Evolutionary conservation across 257 asterid species (phyloP).

Genomic region (Nicotiana sylvestris): DNA sequence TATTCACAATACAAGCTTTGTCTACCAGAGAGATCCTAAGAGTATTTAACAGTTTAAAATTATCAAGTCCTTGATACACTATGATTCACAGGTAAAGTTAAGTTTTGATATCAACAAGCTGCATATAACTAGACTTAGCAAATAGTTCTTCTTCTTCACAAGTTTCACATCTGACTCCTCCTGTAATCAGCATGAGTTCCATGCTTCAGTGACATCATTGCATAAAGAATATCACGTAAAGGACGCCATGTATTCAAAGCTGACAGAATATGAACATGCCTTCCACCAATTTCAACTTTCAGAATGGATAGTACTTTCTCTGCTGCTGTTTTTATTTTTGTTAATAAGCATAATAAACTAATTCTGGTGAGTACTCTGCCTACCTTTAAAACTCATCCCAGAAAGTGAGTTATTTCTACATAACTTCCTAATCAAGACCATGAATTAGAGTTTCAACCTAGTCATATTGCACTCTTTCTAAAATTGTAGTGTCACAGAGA

Average conservation of each 20-base stretch:
- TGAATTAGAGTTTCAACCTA: conserved; percentile 5
- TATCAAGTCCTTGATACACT: background rate
- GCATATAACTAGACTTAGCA: background rate
- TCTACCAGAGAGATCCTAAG: conserved; percentile 6
- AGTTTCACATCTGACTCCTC: background rate
- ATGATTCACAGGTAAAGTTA: background rate
- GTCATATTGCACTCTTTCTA: background rate
- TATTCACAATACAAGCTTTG: too few relatives aligned
- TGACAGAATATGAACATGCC: background rate
- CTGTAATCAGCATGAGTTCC: conserved; percentile 1
- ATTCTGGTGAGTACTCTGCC: background rate
- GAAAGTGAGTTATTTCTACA: background rate
- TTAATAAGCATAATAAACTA: background rate
- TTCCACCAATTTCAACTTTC: background rate
- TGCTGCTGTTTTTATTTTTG: background rate
- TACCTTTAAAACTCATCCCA: conserved; percentile 3
- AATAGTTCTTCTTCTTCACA: conserved; percentile 1
- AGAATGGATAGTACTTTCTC: background rate
- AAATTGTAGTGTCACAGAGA: background rate
- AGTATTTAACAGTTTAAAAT: background rate
- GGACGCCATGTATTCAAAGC: background rate
- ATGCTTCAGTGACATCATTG: background rate
- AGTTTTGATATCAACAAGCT: background rate
- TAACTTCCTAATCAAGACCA: background rate
- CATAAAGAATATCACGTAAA: background rate